Base-by-base conservation (phyloP, 441 rosid genomes). In the Macaranga tanarius region DNA sequence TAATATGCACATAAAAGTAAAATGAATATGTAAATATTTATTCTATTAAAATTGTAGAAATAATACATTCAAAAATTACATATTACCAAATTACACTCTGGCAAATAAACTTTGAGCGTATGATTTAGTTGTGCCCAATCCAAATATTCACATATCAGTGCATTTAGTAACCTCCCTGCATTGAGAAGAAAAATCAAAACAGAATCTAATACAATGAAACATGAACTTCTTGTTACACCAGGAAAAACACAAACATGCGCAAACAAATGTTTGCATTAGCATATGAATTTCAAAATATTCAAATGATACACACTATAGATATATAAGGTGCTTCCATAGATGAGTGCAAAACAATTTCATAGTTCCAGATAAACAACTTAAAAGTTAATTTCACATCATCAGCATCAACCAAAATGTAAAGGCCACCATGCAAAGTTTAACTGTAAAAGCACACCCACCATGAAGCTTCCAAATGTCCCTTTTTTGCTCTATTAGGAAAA, bases 1-100 rank as follows among this genome's bases (percentile, higher is more conserved):
- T 61, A 74, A 58, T 20, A 74, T 66, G 55, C 67, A 40, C 40
- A 62, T 17, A 65, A 51, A 62, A 44, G 31, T 17, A 22, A 63
- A 42, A 11, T 28, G 25, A 64, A 61, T 1, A 58, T 2, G 17
- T 20, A 8, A 57, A 45, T 40, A 26, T 64, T 45, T 25, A 8
- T 11, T 5, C 38, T 34, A 34, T 31, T 26, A 69, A 48, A 63
- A 56, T 15, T 69, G 42, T 65, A 13, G 23, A 5, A 44, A 42
- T 17, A 44, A 71, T 42, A 75, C 23, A 62, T 31, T 62, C 69
- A 62, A 76, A 76, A 77, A 72, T 73, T 76, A 84, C 84, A 73
- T 76, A 91, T 89, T 95, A 95, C 99, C 99, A 93, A 82, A 89
- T 95, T 95, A 79, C 97, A 91, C 79, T 95, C 98, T 13, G 98